Conservation (phyloP, 306 rosid genomes). For the Vigna reflexopilosa region DNA sequence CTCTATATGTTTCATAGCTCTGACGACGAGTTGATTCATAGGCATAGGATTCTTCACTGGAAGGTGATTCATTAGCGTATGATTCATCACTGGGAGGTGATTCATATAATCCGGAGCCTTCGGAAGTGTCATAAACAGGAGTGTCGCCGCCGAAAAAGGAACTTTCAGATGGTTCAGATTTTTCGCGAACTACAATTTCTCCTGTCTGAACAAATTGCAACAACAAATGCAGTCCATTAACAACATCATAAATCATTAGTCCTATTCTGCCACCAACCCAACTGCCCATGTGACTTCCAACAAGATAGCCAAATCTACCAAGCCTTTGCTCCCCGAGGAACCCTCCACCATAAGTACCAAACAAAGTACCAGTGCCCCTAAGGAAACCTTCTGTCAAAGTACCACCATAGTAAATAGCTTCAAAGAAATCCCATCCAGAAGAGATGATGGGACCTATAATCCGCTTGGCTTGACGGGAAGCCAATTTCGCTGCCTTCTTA, state of each 20-base stretch:
- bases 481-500: constrained; percentile 74
- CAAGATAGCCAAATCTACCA: constrained; percentile 86
- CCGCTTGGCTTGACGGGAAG: constrained; percentile 73
- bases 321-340: constrained; percentile 76
- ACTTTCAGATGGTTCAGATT: constrained; percentile 47
- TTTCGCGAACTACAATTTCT: constrained; percentile 54
- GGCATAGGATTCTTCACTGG: constrained; percentile 47
- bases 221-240: constrained; percentile 70
- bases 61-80: constrained; percentile 44
- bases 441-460: constrained; percentile 84
- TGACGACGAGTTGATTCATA: background rate
- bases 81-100: constrained; percentile 50
- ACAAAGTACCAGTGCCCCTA: constrained; percentile 80
- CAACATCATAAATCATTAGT: constrained; percentile 80
- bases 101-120: constrained; percentile 43
- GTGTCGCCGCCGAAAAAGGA: constrained; percentile 42
- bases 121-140: constrained; percentile 51
- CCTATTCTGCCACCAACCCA: constrained; percentile 93
- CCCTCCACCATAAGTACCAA: constrained; percentile 82
- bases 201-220: constrained; percentile 54
- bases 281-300: constrained; percentile 92
- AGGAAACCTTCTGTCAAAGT: constrained; percentile 70
- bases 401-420: constrained; percentile 87
- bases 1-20: constrained; percentile 41
- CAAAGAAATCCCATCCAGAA: constrained; percentile 93